Evolutionary conservation across 2,329 filamentous ascomycete genomes (phyloP).

Genomic region (Alternaria gaisen): DNA sequence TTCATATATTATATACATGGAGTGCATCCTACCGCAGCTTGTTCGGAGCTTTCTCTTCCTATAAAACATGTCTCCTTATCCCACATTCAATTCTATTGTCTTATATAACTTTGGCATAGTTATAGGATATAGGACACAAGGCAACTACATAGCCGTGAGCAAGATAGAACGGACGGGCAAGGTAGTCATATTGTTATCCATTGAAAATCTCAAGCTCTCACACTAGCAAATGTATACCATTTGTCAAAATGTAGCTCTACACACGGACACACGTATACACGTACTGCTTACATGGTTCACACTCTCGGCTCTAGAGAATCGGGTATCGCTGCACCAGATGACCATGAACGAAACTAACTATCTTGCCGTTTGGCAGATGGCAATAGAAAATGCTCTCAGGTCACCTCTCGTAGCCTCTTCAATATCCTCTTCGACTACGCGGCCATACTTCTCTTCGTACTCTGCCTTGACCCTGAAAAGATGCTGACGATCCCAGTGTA

Average conservation of each 20-base stretch:
- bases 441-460: constrained; percentile 79
- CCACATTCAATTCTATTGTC: no score
- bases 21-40: no score
- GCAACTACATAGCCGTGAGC: neutral
- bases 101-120: no score
- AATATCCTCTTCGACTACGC: constrained; percentile 79
- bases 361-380: constrained; percentile 58
- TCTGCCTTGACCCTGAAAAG: constrained; percentile 80
- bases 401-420: constrained; percentile 78
- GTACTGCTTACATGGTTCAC: neutral
- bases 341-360: neutral
- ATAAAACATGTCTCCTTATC: no score
- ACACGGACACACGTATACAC: neutral
- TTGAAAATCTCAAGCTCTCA: neutral
- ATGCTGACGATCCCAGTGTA: constrained; percentile 91
- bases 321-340: neutral
- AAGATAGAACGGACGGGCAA: neutral
- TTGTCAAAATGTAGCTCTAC: neutral
- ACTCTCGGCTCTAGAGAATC: neutral
- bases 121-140: neutral
- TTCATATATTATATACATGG: no score
- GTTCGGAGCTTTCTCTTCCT: fast-evolving
- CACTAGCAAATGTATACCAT: neutral
- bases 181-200: neutral
- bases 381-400: constrained; percentile 78